Conservation (phyloP, 345 rosid species). For the Heritiera fomes region DNA sequence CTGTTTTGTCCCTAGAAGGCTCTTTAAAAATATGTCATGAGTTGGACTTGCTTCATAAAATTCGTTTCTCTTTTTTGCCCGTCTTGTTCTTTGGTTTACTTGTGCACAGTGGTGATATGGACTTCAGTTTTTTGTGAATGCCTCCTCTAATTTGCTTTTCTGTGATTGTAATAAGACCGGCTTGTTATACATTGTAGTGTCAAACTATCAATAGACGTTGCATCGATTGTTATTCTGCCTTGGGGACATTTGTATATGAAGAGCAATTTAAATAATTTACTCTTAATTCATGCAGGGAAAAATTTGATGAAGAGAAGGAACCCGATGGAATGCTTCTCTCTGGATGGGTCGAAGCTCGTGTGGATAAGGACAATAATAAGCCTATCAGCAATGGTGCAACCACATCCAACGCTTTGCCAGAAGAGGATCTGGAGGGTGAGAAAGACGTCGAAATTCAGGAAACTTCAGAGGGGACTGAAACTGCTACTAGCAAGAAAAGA, state of each 20-base stretch:
- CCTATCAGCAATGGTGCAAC: constrained; percentile 48
- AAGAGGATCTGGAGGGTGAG: constrained; percentile 23
- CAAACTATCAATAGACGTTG: not conserved
- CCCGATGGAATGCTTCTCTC: constrained; percentile 94
- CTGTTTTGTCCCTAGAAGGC: not conserved
- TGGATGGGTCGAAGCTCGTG: constrained; percentile 80
- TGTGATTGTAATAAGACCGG: not conserved
- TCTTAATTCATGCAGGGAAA: constrained; percentile 54
- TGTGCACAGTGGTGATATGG: not conserved
- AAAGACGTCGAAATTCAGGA: constrained; percentile 33
- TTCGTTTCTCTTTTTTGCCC: not conserved
- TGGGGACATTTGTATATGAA: not conserved
- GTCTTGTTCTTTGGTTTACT: not conserved
- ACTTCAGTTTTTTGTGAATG: not conserved
- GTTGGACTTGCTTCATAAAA: constrained; percentile 7
- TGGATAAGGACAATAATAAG: constrained; percentile 39
- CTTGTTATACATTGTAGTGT: not conserved
- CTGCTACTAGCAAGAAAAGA: constrained; percentile 55
- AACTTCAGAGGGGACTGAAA: constrained; percentile 36
- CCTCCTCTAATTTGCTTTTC: constrained; percentile 5
- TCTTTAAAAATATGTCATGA: not conserved
- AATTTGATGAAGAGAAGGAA: constrained; percentile 93
- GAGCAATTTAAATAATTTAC: not conserved
- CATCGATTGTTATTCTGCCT: not conserved
- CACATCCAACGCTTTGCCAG: constrained; percentile 46